Evolutionary conservation across 768 basidiomycete genomes (phyloP).

Genomic region (Pleurotus platypus): DNA sequence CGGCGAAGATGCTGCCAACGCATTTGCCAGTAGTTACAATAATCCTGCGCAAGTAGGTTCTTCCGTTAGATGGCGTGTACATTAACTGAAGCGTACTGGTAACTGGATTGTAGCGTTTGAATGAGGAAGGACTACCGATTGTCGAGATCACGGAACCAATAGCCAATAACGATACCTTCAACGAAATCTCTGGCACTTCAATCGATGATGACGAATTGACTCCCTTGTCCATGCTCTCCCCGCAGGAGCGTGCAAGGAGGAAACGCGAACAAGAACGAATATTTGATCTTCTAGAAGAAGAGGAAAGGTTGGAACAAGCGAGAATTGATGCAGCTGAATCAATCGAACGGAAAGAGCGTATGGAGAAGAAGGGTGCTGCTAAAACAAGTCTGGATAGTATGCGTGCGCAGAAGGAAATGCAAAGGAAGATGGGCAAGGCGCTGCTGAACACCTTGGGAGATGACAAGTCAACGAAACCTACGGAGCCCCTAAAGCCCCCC

Average conservation of each 20-base stretch:
- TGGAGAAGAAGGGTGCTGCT: slow-evolving; percentile 47
- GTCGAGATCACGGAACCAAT: slow-evolving; percentile 71
- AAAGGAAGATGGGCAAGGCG: slow-evolving; percentile 77
- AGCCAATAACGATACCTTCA: slow-evolving; percentile 7
- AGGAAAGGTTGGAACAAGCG: slow-evolving; percentile 46
- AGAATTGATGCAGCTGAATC: slow-evolving; percentile 36
- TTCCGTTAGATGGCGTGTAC: slow-evolving; percentile 11
- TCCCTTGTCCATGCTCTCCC: slow-evolving; percentile 41
- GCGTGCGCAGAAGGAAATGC: slow-evolving; percentile 48
- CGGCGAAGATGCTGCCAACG: slow-evolving; percentile 34
- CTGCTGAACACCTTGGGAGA: slow-evolving; percentile 43
- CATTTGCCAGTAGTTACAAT: slow-evolving; percentile 33
- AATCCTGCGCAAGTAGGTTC: slow-evolving; percentile 63
- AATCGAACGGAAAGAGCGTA: slow-evolving; percentile 40
- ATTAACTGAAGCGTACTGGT: slow-evolving; percentile 15
- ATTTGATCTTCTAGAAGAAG: slow-evolving; percentile 67
- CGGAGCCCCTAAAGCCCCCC: background rate
- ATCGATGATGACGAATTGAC: slow-evolving; percentile 40
- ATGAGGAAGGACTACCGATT: slow-evolving; percentile 78
- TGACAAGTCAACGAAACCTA: slow-evolving; percentile 17
- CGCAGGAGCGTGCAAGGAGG: slow-evolving; percentile 42
- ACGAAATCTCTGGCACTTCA: slow-evolving; percentile 13
- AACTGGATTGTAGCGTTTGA: slow-evolving; percentile 46
- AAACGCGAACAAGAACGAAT: slow-evolving; percentile 61
- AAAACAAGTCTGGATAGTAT: slow-evolving; percentile 33